Evolutionary conservation across 306 rosid genomes (phyloP), one percentile per base, ranked within the genome.

Genomic region (Sphenostylis stenocarpa): DNA sequence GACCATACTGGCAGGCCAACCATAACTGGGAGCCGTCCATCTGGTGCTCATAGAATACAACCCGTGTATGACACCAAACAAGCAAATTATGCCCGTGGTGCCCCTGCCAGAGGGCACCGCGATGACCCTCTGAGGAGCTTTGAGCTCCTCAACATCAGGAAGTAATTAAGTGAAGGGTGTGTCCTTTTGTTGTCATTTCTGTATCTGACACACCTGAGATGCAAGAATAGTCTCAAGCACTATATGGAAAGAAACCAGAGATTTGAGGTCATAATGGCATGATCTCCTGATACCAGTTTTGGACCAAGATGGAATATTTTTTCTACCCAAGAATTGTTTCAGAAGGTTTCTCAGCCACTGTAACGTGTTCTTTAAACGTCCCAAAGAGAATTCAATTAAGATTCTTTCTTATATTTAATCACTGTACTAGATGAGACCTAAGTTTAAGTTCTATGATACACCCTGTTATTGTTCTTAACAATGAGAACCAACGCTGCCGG

Each of bases 91-190:
- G 53, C 79, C 0, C 98, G 93, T 68, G 61, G 78, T 4, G 62
- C 80, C 6, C 75, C 88, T 8, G 15, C 82, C 20, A 87, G 94
- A 87, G 87, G 94, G 75, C 67, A 72, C 72, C 96, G 91, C 1
- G 98, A 92, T 19, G 97, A 96, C 75, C 87, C 97, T 76, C 90
- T 96, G 23, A 81, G 92, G 34, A 93, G 89, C 94, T 96, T 96
- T 52, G 99, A 96, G 84, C 88, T 78, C 77, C 94, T 96, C 55
- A 80, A 87, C 67, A 86, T 96, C 87, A 91, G 94, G 80, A 93
- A 87, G 91, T 96, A 85, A 77, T 43, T 2, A 89, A 86, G 84
- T 87, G 71, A 80, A 71, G 8, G 78, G 77, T 56, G 84, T 53
- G 56, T 53, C 60, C 3, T 53, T 49, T 36, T 69, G 58, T 64